Conservation (phyloP, 1,139 yeast species). For the Schizosaccharomyces versatilis region DNA sequence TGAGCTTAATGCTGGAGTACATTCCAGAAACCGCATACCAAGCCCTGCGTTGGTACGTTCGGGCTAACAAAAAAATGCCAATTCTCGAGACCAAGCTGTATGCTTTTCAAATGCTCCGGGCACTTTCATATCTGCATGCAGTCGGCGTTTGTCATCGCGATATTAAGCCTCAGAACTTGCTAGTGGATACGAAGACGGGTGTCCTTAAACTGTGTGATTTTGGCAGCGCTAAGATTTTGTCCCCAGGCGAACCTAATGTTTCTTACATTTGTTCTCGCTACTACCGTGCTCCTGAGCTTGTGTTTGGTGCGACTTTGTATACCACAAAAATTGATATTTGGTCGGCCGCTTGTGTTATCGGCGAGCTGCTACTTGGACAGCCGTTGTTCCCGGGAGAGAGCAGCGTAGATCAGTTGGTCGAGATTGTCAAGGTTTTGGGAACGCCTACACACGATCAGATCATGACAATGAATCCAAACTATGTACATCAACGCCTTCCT, state of each 20-base stretch:
- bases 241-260: conserved; percentile 81
- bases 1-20: conserved; percentile 71
- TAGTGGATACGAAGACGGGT: conserved; percentile 57
- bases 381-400: conserved; percentile 95
- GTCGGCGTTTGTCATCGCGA: conserved; percentile 91
- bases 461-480: conserved; percentile 85
- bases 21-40: conserved; percentile 88
- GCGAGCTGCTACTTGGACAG: conserved; percentile 81
- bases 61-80: conserved; percentile 61
- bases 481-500: conserved; percentile 93
- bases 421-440: conserved; percentile 83
- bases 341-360: conserved; percentile 98
- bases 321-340: conserved; percentile 84
- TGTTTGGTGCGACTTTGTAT: conserved; percentile 75
- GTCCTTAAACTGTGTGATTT: conserved; percentile 82
- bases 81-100: conserved; percentile 68
- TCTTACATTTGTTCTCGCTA: conserved; percentile 90
- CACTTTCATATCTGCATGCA: conserved; percentile 75
- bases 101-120: conserved; percentile 77
- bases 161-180: conserved; percentile 83
- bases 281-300: conserved; percentile 84
- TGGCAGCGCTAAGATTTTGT: conserved; percentile 89
- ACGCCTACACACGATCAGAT: conserved; percentile 89
- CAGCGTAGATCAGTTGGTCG: conserved; percentile 92
- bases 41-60: conserved; percentile 66